Percentiles rank a stretch among this genome's conserved stretches.
These are phyloP conservation scores for Lachnellula suecica DNA, from an alignment of 2,329 filamentous ascomycete genomes.

Conservation along the genomic window DNA sequence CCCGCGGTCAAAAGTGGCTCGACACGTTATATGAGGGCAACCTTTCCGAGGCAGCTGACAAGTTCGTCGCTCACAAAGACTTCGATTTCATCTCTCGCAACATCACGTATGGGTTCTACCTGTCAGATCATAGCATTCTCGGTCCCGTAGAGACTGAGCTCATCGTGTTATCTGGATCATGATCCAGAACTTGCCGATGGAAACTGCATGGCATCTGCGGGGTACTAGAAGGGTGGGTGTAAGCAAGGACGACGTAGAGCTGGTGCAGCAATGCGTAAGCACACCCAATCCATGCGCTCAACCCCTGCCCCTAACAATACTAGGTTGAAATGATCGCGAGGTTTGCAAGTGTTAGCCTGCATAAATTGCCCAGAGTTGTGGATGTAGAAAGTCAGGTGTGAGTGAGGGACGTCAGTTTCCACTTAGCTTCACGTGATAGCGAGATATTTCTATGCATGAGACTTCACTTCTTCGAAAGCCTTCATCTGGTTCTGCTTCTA, in stretches of 20 bases:
- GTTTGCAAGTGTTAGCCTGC: slow-evolving; percentile 34
- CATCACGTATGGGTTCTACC: slow-evolving; percentile 58
- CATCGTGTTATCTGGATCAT: slow-evolving; percentile 55
- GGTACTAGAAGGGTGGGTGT: slow-evolving; percentile 49
- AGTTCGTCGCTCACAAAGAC: slow-evolving; percentile 44
- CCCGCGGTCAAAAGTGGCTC: slow-evolving; percentile 55
- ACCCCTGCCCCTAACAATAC: not conserved
- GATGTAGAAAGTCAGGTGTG: slow-evolving; percentile 42
- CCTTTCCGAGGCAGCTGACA: slow-evolving; percentile 34
- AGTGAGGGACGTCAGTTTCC: too few relatives aligned
- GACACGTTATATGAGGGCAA: slow-evolving; percentile 42
- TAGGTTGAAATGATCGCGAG: slow-evolving; percentile 10
- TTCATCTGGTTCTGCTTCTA: too few relatives aligned
- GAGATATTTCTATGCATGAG: too few relatives aligned
- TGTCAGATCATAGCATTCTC: slow-evolving; percentile 54
- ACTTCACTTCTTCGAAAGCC: too few relatives aligned
- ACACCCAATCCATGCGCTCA: not conserved
- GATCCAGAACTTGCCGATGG: slow-evolving; percentile 53
- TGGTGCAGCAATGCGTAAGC: slow-evolving; percentile 34
- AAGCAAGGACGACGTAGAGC: slow-evolving; percentile 38
- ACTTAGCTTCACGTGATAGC: too few relatives aligned
- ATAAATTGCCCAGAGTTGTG: slow-evolving; percentile 37
- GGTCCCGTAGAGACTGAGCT: slow-evolving; percentile 55
- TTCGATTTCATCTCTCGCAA: slow-evolving; percentile 52
- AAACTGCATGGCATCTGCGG: slow-evolving; percentile 56